Evolutionary conservation across 1,139 yeast species (phyloP), one percentile per base, ranked within the genome.

Genomic region (Pichia cactophila): DNA sequence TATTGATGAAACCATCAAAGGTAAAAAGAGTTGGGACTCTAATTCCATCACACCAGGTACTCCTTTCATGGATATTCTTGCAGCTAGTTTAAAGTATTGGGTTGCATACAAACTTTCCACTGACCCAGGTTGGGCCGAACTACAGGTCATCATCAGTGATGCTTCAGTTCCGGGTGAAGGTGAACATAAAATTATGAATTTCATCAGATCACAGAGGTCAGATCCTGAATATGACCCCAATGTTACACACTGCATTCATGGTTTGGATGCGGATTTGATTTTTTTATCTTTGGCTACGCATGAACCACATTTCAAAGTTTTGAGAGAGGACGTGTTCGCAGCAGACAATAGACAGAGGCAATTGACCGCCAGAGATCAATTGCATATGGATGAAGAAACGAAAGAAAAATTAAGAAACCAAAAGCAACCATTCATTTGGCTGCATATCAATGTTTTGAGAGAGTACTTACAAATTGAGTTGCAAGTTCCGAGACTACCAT

Each of bases 91-190:
- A 59, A 75, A 90, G 58, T 92, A 89, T 65, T 92, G 96, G 84
- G 86, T 89, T 35, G 88, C 95, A 28, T 85, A 86, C 61, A 92
- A 92, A 64, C 73, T 92, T 42, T 75, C 89, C 5, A 80, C 79
- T 39, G 99, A 92, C 65, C 85, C 96, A 2, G 89, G 89, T 43
- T 92, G 98, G 98, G 85, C 83, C 43, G 74, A 81, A 48, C 71
- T 92, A 43, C 90, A 87, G 60, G 83, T 92, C 31, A 80, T 92
- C 38, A 80, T 92, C 45, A 86, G 96, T 63, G 99, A 95, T 59
- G 96, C 95, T 46, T 92, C 95, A 33, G 97, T 90, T 12, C 98
- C 99, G 1, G 99, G 99, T 52, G 99, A 92, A 72, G 99, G 99
- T 63, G 99, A 92, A 69, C 99, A 92, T 72, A 92, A 92, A 66